Base-by-base conservation (phyloP, 208 protist genomes). In the Acanthamoeba sp. region DNA sequence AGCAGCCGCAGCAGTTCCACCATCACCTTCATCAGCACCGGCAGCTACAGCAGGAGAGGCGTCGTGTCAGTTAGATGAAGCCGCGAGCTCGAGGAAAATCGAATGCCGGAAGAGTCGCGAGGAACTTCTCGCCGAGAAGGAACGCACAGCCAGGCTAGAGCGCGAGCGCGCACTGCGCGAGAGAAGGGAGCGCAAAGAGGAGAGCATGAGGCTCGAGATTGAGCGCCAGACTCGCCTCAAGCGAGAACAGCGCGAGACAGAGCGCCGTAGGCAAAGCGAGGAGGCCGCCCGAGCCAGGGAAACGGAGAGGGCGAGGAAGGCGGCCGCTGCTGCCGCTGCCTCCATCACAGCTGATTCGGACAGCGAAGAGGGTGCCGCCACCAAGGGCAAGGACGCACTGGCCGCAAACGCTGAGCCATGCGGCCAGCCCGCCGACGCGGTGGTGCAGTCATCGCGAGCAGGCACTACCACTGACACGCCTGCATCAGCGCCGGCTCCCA, bases 161-260 rank as follows among this genome's bases (percentile, higher is more conserved):
- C 78, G 78, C 12, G 78, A 52, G 78, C 78, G 78, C 78, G 78
- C 24, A 10, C 27, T 88, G 78, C 78, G 45, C n/a, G 78, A 88
- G 78, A 34, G 78, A 14, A 55, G 20, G 45, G 45, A 88, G 5
- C 78, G 78, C n/a, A 55, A 27, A 16, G 78, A 88, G 48, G 78
- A 34, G 48, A 29, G 22, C n/a, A 32, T 40, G 45, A 12, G 40
- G 34, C 12, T 3, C 20, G 73, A 82, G 73, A 38, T 29, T 20
- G 73, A 82, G 73, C 73, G 34, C 73, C 22, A 32, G 73, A 50
- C 40, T 3, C 36, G 12, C 0, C 34, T 40, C 73, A 40, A 40
- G 48, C 78, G 78, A 24, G 78, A 88, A 45, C 24, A 34, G 78
- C 14, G 38, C 18, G 71, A 80, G 4, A 14, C 38, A 20, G 71